These are phyloP conservation scores for Parascedosporium putredinis DNA, from an alignment of 2,329 filamentous ascomycete species.

Conservation along the genomic window DNA sequence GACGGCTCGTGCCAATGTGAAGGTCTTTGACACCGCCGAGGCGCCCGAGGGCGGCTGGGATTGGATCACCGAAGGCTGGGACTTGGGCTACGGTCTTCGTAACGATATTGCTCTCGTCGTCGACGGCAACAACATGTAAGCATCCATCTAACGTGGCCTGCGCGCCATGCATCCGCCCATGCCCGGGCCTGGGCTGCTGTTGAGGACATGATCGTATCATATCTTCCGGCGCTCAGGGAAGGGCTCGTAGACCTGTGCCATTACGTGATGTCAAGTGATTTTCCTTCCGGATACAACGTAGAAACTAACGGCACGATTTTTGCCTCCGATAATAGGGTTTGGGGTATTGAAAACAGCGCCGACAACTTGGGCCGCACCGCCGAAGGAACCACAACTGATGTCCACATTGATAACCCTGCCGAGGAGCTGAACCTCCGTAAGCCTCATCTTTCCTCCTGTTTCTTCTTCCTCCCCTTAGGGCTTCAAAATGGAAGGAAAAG, in stretches of 20 bases:
- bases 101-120: conserved; percentile 53
- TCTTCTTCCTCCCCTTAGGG: background rate
- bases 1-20: conserved; percentile 28
- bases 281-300: no score
- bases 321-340: conserved; percentile 17
- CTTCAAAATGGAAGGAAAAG: background rate
- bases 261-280: no score
- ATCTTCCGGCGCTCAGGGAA: background rate
- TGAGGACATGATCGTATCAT: no score
- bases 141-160: background rate
- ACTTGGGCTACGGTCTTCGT: conserved; percentile 35
- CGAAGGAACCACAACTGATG: conserved; percentile 32
- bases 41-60: conserved; percentile 24
- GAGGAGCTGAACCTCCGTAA: conserved; percentile 55
- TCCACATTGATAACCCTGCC: conserved; percentile 51
- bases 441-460: conserved; percentile 6
- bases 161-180: background rate
- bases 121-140: conserved; percentile 24
- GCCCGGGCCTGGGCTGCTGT: no score
- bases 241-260: background rate
- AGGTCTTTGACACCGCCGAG: conserved; percentile 28
- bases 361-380: conserved; percentile 41
- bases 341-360: conserved; percentile 43
- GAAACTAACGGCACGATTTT: conserved; percentile 3
- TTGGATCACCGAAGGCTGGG: conserved; percentile 28